Evolutionary conservation across 495 filamentous ascomycete genomes (phyloP).

Genomic region (Glarea lozoyensis): DNA sequence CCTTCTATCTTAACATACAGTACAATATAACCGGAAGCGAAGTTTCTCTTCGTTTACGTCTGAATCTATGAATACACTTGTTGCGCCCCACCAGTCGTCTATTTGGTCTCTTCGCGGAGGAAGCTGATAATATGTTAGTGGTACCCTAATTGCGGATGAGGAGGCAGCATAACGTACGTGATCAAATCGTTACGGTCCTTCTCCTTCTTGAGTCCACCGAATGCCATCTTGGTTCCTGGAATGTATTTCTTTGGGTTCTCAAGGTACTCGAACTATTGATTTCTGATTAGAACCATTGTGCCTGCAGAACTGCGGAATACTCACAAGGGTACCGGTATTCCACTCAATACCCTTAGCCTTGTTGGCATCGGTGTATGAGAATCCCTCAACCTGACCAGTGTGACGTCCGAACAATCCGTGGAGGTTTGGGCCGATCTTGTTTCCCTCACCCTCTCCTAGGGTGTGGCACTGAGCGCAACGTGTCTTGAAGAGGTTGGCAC

Average conservation of each 20-base stretch:
- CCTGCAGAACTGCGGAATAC: no score
- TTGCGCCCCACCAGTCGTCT: constrained; percentile 2
- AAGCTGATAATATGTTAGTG: constrained; percentile 22
- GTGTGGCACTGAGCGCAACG: constrained; percentile 99
- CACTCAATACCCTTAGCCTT: constrained; percentile 89
- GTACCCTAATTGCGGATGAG: background rate
- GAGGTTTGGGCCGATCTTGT: constrained; percentile 97
- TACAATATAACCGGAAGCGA: background rate
- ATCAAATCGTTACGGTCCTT: constrained; percentile 99
- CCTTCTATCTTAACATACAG: background rate
- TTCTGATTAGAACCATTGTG: no score
- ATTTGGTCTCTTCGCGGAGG: constrained; percentile 22
- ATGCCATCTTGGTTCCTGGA: constrained; percentile 99
- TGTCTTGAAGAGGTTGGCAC: constrained; percentile 99
- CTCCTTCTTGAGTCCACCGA: constrained; percentile 98
- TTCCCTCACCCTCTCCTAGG: constrained; percentile 72
- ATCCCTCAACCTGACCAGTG: constrained; percentile 83
- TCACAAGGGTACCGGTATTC: constrained; percentile 80
- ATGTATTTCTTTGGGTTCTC: constrained; percentile 97
- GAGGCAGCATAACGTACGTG: constrained; percentile 59
- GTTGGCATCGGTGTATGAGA: constrained; percentile 98
- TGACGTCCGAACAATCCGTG: constrained; percentile 97
- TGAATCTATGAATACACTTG: constrained; percentile 16
- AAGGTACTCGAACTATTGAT: constrained; percentile 71
- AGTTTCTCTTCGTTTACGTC: background rate